Percentiles rank a stretch among this genome's conserved stretches.
phyloP scores from a whole-genome alignment of 352 stramenopile genomes.

The Phytopythium litorale region DNA sequence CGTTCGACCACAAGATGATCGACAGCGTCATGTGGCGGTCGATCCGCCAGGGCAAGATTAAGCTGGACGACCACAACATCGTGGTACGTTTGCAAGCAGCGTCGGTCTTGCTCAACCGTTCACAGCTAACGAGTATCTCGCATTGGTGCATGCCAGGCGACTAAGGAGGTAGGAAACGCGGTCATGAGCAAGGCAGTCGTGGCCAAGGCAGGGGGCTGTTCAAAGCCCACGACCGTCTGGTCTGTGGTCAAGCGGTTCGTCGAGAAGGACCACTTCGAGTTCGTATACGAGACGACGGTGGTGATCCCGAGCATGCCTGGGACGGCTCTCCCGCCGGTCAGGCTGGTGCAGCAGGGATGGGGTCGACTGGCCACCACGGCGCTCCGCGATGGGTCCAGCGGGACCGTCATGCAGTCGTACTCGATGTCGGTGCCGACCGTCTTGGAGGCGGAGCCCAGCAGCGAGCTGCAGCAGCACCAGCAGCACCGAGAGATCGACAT shows the following conservation, averaged over 20 bases:
- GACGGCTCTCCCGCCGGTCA: slow-evolving; percentile 6
- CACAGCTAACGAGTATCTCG: neutral
- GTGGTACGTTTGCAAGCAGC: neutral
- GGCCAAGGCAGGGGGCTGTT: slow-evolving; percentile 1
- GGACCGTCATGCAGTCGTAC: slow-evolving; percentile 20
- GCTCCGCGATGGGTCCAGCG: slow-evolving; percentile 20
- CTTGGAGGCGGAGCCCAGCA: slow-evolving; percentile 3
- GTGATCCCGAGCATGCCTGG: slow-evolving; percentile 6
- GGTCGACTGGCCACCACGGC: slow-evolving; percentile 7
- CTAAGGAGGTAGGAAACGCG: slow-evolving; percentile 12
- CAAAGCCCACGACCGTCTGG: slow-evolving; percentile 13
- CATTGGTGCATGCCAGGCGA: slow-evolving; percentile 4
- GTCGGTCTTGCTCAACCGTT: neutral
- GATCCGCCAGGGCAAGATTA: slow-evolving; percentile 20
- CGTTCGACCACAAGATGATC: slow-evolving; percentile 23
- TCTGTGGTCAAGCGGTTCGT: slow-evolving; percentile 23
- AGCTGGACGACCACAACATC: slow-evolving; percentile 16
- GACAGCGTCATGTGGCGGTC: slow-evolving; percentile 32
- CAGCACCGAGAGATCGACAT: slow-evolving; percentile 25
- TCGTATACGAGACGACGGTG: slow-evolving; percentile 15
- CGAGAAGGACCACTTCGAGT: slow-evolving; percentile 11
- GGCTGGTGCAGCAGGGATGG: slow-evolving; percentile 25
- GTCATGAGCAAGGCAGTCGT: slow-evolving; percentile 17
- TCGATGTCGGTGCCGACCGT: slow-evolving; percentile 22
- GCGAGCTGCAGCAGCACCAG: slow-evolving; percentile 9